These are phyloP conservation scores for Boletellus sp. DNA, from an alignment of 768 basidiomycete genomes.

Conservation along the genomic window DNA sequence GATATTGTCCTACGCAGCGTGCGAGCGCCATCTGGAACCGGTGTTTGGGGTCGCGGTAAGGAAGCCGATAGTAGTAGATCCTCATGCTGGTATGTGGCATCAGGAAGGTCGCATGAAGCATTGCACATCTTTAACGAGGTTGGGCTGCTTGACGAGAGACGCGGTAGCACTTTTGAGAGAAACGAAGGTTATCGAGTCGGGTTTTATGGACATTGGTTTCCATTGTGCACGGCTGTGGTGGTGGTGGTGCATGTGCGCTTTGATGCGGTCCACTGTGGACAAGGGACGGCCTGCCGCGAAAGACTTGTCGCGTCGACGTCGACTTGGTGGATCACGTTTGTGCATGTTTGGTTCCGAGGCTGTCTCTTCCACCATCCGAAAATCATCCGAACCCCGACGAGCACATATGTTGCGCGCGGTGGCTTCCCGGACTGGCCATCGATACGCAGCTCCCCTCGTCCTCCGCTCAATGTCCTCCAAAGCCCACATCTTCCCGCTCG, in stretches of 20 bases:
- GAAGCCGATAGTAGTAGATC: not conserved
- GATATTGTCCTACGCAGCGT: conserved; percentile 18
- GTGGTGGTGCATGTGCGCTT: too few species aligned
- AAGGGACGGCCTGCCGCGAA: too few species aligned
- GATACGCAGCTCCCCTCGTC: conserved; percentile 17
- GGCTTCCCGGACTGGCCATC: conserved; percentile 12
- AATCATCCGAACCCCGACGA: conserved; percentile 26
- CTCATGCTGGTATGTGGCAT: not conserved
- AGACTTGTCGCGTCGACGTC: too few species aligned
- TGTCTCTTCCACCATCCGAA: not conserved
- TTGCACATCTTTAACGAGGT: conserved; percentile 1
- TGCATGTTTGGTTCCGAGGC: not conserved
- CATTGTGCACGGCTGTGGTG: not conserved
- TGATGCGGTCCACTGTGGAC: too few species aligned
- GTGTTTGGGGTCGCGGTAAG: conserved; percentile 6
- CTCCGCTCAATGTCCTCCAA: conserved; percentile 50
- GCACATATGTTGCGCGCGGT: conserved; percentile 19
- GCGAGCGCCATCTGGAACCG: not conserved
- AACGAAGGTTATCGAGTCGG: too few species aligned
- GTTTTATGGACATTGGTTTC: not conserved
- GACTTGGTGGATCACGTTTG: conserved; percentile 10
- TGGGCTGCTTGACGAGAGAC: not conserved
- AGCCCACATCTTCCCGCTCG: conserved; percentile 57
- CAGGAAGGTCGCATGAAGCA: not conserved
- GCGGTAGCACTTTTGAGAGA: too few species aligned